Base-by-base conservation (phyloP, 371 early-diverging fungal genomes). In the Syncephalastrum sp. region DNA sequence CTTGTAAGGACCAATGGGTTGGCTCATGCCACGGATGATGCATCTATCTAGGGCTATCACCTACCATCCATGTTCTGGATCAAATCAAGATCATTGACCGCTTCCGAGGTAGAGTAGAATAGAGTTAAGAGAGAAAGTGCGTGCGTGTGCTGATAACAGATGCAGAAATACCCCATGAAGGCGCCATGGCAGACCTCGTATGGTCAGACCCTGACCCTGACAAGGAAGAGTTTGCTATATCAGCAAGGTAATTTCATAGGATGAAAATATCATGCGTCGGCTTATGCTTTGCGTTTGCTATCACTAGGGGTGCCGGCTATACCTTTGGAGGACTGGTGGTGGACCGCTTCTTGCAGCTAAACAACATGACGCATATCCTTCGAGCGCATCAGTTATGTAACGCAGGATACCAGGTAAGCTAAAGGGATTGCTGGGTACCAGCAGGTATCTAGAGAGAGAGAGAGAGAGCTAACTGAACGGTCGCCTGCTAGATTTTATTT, bases 161-260 rank as follows among this genome's bases (percentile, higher is more conserved):
- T 16, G 17, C 50, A 86, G 97, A 99, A 72, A 91, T 97, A 42
- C 98, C 99, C 4, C 95, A 96, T 68, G 95, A 95, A 71, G 99
- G 99, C n/a, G 88, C 93, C 4, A 97, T 99, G 92, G 95, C 97
- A 27, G 99, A 99, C 72, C 73, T 99, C 16, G 92, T 98, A n/a
- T 99, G 99, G 99, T 94, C 95, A 13, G 99, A 99, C 81, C 99
- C 99, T 5, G 86, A 88, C 63, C 82, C 84, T 15, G 91, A 88
- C 64, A 82, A 88, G 57, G 82, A 83, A 44, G 92, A 91, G 41
- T 95, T 93, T 72, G 79, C 87, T n/a, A 82, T 93, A 13, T 92
- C 92, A 2, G 91, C 94, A 45, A 84, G 92, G 84, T 83, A 74
- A 57, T 24, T 52, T n/a, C 12, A 19, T 3, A 53, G 19, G 19